Base-by-base conservation (phyloP, 768 basidiomycete species). In the Kondoa subrosea region DNA sequence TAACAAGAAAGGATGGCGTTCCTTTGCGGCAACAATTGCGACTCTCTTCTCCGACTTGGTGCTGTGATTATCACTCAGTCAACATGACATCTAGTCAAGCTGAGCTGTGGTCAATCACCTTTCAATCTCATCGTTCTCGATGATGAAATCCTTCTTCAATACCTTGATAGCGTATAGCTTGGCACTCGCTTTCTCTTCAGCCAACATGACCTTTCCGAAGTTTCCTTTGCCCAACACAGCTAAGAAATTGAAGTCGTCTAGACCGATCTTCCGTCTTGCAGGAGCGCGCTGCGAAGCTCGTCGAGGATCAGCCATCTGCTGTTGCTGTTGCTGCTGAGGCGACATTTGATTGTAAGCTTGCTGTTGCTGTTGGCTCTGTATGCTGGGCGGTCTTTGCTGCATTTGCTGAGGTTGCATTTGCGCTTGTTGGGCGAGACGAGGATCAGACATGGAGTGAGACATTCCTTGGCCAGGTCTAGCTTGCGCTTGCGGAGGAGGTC, bases 131-230 rank as follows among this genome's bases (percentile, higher is more conserved):
- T 99, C 95, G 70, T 99, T 97, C 77, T 99, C 95, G 74, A 99
- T 97, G 77, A 99, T 97, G 76, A 99, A 97, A 79, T 97, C 95
- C 77, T 99, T 99, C 83, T 99, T 99, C 76, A 99, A 76, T n/a
- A 99, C 95, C 79, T 99, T 99, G 81, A 99, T 96, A n/a, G 95
- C 95, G 76, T 88, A 97, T 67, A 97, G 78, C 64, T 83, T 84
- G 73, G 84, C 89, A 64, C 85, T 83, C 77, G 82, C 85, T 84
- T 99, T 99, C 82, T 99, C 95, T 78, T 99, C 95, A 12, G 95
- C 95, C 68, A 99, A 80, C 95, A 99, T 99, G 78, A 99, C 95
- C 78, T 99, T 99, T 67, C 95, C 95, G 75, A 99, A 99, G 78
- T 97, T 99, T 73, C 95, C 95, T 79, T 97, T 97, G 63, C 95